Evolutionary conservation across 225 moss, liverwort and hornwort species (phyloP).

Genomic region (Takakia lepidozioides): DNA sequence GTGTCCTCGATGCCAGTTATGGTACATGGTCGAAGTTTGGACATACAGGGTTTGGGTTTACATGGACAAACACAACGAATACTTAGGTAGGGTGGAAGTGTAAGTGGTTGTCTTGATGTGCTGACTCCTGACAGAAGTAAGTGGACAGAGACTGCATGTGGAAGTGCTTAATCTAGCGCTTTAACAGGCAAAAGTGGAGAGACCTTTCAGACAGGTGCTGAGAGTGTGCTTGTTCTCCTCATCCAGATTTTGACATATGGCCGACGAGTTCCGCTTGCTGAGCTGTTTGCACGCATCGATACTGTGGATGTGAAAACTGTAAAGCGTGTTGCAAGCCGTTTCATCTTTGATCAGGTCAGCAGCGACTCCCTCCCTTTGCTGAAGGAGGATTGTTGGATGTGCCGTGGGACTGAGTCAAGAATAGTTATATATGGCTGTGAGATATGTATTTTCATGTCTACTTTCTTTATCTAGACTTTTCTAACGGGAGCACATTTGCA

Average conservation of each 20-base stretch:
- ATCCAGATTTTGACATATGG: constrained; percentile 82
- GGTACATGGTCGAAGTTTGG: no score
- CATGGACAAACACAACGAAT: background rate
- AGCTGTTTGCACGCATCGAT: constrained; percentile 94
- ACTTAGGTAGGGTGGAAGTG: background rate
- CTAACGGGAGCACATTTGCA: background rate
- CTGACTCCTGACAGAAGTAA: background rate
- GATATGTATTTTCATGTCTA: no score
- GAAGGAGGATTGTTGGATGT: no score
- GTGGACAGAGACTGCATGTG: constrained; percentile 1
- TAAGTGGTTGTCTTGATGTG: background rate
- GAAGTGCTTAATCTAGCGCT: background rate
- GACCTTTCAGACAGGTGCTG: no score
- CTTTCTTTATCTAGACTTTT: background rate
- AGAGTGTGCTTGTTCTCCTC: no score
- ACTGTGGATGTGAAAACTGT: constrained; percentile 73
- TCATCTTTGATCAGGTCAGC: constrained; percentile 78
- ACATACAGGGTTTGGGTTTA: no score
- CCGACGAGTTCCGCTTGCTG: constrained; percentile 75
- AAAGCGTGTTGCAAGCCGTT: constrained; percentile 77
- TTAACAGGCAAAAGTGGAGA: no score
- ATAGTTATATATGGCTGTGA: no score
- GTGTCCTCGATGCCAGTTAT: no score
- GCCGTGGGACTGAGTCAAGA: no score
- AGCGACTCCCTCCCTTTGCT: no score